Evolutionary conservation across 163 green algal species (phyloP).

Genomic region (Scenedesmus sp.): DNA sequence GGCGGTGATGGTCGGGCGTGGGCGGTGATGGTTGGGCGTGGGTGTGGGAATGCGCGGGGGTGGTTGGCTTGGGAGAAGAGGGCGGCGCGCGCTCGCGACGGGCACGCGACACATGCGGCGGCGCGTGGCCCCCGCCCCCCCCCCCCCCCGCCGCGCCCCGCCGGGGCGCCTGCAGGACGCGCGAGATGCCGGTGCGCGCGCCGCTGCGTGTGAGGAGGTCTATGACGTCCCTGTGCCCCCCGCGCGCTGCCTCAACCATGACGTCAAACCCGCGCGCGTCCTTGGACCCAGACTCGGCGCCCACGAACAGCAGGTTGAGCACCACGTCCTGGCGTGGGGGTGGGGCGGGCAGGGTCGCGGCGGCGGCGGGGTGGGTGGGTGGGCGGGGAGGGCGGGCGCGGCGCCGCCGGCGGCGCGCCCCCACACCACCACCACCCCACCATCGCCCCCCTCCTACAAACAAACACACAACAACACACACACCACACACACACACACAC

Average conservation of each 20-base stretch:
- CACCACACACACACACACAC: neutral
- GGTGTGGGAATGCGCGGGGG: no score
- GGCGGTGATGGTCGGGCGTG: no score
- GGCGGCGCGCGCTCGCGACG: no score
- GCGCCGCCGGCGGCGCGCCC: no score
- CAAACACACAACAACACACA: neutral
- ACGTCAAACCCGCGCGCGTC: constrained; percentile 26
- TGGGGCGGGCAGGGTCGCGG: neutral
- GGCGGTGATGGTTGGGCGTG: neutral
- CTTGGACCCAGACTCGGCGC: constrained; percentile 17
- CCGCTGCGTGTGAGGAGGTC: constrained; percentile 35
- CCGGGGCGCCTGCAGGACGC: constrained; percentile 34
- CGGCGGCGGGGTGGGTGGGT: no score
- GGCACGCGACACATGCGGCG: no score
- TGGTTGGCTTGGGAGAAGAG: no score
- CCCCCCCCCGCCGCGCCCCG: no score
- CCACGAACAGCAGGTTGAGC: constrained; percentile 34
- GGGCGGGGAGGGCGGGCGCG: no score
- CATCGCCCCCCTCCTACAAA: no score
- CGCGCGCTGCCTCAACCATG: constrained; percentile 29
- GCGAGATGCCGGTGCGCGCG: constrained; percentile 25
- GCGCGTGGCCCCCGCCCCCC: no score
- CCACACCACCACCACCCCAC: no score
- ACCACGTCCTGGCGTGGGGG: constrained; percentile 45
- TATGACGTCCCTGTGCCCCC: constrained; percentile 3